These are phyloP conservation scores for Fusarium sp. DNA, from an alignment of 2,329 filamentous ascomycete genomes.

Conservation along the genomic window DNA sequence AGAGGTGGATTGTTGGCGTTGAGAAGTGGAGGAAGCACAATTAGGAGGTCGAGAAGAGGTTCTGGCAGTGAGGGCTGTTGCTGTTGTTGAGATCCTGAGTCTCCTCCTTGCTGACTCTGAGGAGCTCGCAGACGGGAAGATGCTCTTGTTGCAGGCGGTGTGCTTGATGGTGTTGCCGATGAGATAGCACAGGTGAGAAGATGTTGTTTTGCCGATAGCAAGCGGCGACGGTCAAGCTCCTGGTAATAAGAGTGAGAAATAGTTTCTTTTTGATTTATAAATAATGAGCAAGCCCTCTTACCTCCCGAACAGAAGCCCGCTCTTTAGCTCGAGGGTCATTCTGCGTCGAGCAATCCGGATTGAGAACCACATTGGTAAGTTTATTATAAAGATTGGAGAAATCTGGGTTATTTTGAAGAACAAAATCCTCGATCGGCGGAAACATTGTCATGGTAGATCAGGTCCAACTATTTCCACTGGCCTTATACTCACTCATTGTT, in stretches of 20 bases:
- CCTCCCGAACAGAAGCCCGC: slow-evolving; percentile 62
- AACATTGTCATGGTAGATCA: slow-evolving; percentile 59
- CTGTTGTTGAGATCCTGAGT: slow-evolving; percentile 39
- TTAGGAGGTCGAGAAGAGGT: slow-evolving; percentile 65
- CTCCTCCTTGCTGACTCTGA: slow-evolving; percentile 35
- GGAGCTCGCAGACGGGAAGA: slow-evolving; percentile 46
- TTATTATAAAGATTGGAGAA: slow-evolving; percentile 70
- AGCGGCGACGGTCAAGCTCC: slow-evolving; percentile 64
- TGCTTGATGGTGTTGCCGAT: slow-evolving; percentile 54
- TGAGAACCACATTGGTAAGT: slow-evolving; percentile 66
- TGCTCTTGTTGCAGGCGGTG: slow-evolving; percentile 39
- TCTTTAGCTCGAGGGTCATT: slow-evolving; percentile 63
- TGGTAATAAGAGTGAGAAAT: slow-evolving; percentile 40
- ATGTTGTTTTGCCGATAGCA: slow-evolving; percentile 62
- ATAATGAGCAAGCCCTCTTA: slow-evolving; percentile 48
- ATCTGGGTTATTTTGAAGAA: slow-evolving; percentile 68
- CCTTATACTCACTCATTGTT: slow-evolving; percentile 5
- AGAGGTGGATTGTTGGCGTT: slow-evolving; percentile 52
- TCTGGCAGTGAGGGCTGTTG: slow-evolving; percentile 52
- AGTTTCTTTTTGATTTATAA: neutral
- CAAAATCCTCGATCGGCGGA: slow-evolving; percentile 66
- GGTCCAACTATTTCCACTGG: neutral
- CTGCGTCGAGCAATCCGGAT: slow-evolving; percentile 69
- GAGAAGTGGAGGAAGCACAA: slow-evolving; percentile 66
- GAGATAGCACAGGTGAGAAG: slow-evolving; percentile 65